Conservation (phyloP, 2,329 filamentous ascomycete species). For the Ceratocystis colombiana region DNA sequence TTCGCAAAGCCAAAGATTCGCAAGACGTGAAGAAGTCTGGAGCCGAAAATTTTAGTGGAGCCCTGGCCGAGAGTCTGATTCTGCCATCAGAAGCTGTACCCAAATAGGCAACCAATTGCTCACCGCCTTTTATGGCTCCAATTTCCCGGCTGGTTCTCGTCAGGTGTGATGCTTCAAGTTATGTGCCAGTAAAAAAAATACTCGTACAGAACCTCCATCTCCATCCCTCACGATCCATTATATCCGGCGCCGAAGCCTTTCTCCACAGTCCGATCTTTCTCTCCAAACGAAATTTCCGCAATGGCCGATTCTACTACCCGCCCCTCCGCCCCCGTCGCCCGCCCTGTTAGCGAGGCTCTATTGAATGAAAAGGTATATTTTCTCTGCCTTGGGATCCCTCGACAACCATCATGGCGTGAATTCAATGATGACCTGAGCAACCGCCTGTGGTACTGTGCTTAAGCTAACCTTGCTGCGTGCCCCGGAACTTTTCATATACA, state of each 20-base stretch:
- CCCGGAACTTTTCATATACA: constrained; percentile 33
- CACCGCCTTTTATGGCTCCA: constrained; percentile 39
- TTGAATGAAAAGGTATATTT: constrained; percentile 90
- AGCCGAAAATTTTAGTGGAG: constrained; percentile 26
- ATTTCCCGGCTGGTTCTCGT: constrained; percentile 35
- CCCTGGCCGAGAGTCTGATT: constrained; percentile 31
- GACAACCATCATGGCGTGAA: no score
- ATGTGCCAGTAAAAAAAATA: constrained; percentile 20
- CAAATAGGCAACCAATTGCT: constrained; percentile 28
- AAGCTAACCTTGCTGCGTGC: constrained; percentile 6
- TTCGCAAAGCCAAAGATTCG: constrained; percentile 16
- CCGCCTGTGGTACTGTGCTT: neutral
- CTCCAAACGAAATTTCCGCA: constrained; percentile 28
- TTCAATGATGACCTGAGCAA: neutral
- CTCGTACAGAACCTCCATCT: constrained; percentile 15
- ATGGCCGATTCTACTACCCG: constrained; percentile 46
- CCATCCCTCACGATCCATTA: constrained; percentile 16
- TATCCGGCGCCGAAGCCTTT: constrained; percentile 19
- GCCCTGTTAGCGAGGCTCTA: constrained; percentile 92
- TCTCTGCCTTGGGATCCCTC: neutral
- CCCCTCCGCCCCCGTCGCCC: constrained; percentile 43
- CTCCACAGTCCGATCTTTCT: constrained; percentile 15
- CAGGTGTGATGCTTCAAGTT: constrained; percentile 20
- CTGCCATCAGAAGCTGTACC: constrained; percentile 34
- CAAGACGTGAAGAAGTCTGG: constrained; percentile 12